A percentile compares a stretch with the other conserved stretches of the same genome.
These are phyloP conservation scores for Corchorus capsularis DNA, from an alignment of 345 rosid genomes.

Conservation along the genomic window DNA sequence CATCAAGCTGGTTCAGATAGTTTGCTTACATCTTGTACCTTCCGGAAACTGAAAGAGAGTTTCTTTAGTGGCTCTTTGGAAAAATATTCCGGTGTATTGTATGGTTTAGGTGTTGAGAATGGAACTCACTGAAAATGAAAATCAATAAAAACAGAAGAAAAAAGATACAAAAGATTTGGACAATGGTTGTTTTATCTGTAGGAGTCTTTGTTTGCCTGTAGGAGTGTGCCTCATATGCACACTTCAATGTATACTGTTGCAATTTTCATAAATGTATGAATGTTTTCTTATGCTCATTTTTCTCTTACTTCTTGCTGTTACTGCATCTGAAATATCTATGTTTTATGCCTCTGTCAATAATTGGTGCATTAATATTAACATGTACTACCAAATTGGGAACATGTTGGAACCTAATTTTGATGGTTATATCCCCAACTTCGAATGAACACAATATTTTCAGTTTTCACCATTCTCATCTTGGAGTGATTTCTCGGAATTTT, in stretches of 20 bases:
- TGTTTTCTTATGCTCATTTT: not conserved
- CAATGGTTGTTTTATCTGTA: constrained; percentile 17
- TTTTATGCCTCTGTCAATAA: not conserved
- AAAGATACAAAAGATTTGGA: constrained; percentile 16
- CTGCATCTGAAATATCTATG: not conserved
- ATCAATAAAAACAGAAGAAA: not conserved
- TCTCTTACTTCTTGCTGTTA: not conserved
- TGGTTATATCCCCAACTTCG: not conserved
- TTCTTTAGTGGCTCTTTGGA: constrained; percentile 76
- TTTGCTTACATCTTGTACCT: constrained; percentile 80
- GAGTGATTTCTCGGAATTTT: not conserved
- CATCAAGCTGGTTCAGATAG: constrained; percentile 98
- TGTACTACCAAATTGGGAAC: not conserved
- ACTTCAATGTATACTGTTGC: constrained; percentile 32
- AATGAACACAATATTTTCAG: not conserved
- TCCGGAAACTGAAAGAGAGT: constrained; percentile 80
- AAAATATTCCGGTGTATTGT: constrained; percentile 84
- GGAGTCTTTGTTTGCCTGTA: constrained; percentile 17
- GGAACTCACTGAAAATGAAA: constrained; percentile 30
- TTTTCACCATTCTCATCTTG: not conserved
- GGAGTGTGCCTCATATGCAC: constrained; percentile 23
- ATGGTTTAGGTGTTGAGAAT: constrained; percentile 89
- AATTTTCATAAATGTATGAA: constrained; percentile 26
- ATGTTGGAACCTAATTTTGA: not conserved
- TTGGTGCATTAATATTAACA: not conserved